phyloP scores from a whole-genome alignment of 805 yeast species.

The Candida hispaniensis region DNA sequence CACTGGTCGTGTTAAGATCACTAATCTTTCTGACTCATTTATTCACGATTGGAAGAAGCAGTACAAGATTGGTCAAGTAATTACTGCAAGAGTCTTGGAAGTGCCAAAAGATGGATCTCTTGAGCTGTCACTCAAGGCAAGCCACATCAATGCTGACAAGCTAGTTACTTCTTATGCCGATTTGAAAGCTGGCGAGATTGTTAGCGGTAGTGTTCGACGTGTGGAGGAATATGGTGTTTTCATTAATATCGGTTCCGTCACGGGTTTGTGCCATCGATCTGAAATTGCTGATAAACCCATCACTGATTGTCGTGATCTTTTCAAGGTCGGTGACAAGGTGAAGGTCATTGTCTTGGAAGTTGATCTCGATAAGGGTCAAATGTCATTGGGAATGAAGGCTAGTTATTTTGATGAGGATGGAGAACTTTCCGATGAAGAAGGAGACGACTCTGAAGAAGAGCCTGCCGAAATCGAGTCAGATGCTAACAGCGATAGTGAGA shows the following conservation, averaged over 20 bases:
- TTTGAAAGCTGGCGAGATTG: slow-evolving; percentile 55
- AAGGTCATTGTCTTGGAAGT: slow-evolving; percentile 67
- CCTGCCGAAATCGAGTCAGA: slow-evolving; percentile 23
- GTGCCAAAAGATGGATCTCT: slow-evolving; percentile 42
- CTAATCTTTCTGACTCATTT: slow-evolving; percentile 71
- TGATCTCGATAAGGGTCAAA: slow-evolving; percentile 54
- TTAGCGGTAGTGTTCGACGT: slow-evolving; percentile 66
- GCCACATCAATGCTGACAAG: slow-evolving; percentile 58
- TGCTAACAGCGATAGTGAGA: slow-evolving; percentile 27
- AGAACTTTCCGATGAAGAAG: slow-evolving; percentile 29
- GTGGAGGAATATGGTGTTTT: slow-evolving; percentile 88
- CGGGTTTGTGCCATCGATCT: slow-evolving; percentile 81
- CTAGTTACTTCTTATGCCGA: slow-evolving; percentile 35
- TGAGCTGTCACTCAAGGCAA: slow-evolving; percentile 67
- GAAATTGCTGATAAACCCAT: slow-evolving; percentile 59
- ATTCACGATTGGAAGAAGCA: slow-evolving; percentile 81
- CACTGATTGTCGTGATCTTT: slow-evolving; percentile 50
- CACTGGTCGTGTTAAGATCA: slow-evolving; percentile 68
- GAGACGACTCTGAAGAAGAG: slow-evolving; percentile 24
- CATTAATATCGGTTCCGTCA: slow-evolving; percentile 56
- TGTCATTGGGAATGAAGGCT: slow-evolving; percentile 90
- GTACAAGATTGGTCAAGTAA: slow-evolving; percentile 59
- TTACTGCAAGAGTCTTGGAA: slow-evolving; percentile 55
- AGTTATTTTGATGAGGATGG: slow-evolving; percentile 52
- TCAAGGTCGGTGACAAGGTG: slow-evolving; percentile 83